Evolutionary conservation across 495 filamentous ascomycete genomes (phyloP), one percentile per base, ranked within the genome.

Genomic region (Hypoxylon lenormandii): DNA sequence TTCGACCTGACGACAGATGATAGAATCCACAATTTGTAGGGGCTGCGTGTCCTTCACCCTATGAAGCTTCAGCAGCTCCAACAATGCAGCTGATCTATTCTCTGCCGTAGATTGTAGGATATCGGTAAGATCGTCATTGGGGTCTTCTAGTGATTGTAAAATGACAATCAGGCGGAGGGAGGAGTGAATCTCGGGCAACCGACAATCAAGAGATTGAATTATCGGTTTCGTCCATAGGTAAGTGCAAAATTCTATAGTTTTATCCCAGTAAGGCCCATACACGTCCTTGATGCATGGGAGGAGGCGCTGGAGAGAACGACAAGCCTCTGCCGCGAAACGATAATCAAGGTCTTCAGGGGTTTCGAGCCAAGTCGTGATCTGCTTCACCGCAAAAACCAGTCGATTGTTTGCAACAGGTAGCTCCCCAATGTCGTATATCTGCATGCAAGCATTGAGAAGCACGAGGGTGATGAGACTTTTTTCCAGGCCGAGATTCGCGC

Each of bases 61-160:
- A 2, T 82, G 80, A 10, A 80, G 72, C 23, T 83, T 80, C 0
- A 93, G 80, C 3, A 92, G 77, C n/a, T 80, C 81, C 11, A 93
- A 79, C 11, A 97, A 72, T 5, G 81, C 84, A 42, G 80, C 77
- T 19, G 85, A 85, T 2, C 88, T 79, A 0, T 73, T 71, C 10
- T 76, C 65, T 15, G 82, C 79, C 12, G 79, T 81, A 21, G 86
- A 83, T 21, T 80, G 79, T 80, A 92, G 87, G 3, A 86, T 86
- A 66, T 98, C 94, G 7, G 87, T 77, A 2, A 96, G 84, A 74
- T 98, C 94, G 73, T 97, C 94, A 72, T 97, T 97, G 16, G 87
- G 79, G 5, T 92, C 89, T 23, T 81, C 78, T 5, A 90, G 75
- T 11, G 79, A 82, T 61, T 85, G 82, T 19, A 97, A 72, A 3